phyloP scores from a whole-genome alignment of 1,284 basidiomycete species.

The Pascua guehoae region DNA sequence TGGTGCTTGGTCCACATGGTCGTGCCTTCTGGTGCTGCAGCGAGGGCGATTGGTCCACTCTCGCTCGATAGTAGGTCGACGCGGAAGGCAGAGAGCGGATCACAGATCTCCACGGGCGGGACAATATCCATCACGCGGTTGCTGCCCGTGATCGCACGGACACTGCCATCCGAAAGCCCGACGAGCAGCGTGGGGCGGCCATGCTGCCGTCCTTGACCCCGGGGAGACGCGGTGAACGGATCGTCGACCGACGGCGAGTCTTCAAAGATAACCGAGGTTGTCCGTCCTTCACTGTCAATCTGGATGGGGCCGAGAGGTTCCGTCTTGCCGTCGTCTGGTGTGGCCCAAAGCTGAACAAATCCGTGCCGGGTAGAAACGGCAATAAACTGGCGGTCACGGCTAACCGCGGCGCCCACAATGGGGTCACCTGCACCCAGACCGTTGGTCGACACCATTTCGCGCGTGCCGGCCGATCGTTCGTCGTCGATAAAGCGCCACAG shows the following conservation, averaged over 20 bases:
- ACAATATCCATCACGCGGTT: slow-evolving; percentile 10
- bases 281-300: neutral
- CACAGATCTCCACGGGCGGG: slow-evolving; percentile 1
- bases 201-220: too few relatives aligned
- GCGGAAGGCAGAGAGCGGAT: neutral
- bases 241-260: slow-evolving; percentile 11
- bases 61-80: slow-evolving; percentile 10
- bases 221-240: slow-evolving; percentile 14
- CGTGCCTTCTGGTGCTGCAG: neutral
- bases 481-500: slow-evolving; percentile 37
- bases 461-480: slow-evolving; percentile 23
- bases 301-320: slow-evolving; percentile 2
- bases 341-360: slow-evolving; percentile 12
- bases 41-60: slow-evolving; percentile 4
- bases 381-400: slow-evolving; percentile 6
- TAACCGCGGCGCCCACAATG: slow-evolving; percentile 26
- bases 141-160: slow-evolving; percentile 7
- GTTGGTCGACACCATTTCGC: slow-evolving; percentile 20
- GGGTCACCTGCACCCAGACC: slow-evolving; percentile 17
- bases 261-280: slow-evolving; percentile 8
- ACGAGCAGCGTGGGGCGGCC: slow-evolving; percentile 13
- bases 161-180: slow-evolving; percentile 12
- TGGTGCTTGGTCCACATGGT: slow-evolving; percentile 16
- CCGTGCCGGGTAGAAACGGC: slow-evolving; percentile 13
- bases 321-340: slow-evolving; percentile 13